Conservation (phyloP, 177 flowering plant genomes). For the Vitis hybrid region DNA sequence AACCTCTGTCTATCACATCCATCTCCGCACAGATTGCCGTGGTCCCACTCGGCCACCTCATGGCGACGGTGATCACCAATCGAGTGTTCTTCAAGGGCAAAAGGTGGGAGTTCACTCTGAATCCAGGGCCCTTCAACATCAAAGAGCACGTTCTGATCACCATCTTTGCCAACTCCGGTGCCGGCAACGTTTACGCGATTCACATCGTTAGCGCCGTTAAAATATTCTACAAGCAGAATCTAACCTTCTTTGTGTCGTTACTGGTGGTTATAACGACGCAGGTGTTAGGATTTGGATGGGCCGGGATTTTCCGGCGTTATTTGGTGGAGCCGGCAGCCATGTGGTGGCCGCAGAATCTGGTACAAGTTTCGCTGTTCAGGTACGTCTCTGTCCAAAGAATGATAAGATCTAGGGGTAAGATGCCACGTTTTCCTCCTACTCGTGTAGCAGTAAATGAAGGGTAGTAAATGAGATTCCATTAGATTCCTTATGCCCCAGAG, state of each 20-base stretch:
- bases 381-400: slow-evolving; percentile 8
- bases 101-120: slow-evolving; percentile 48
- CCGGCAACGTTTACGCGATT: slow-evolving; percentile 61
- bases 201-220: slow-evolving; percentile 63
- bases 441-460: no score
- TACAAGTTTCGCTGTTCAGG: slow-evolving; percentile 88
- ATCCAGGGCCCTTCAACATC: slow-evolving; percentile 50
- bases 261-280: slow-evolving; percentile 66
- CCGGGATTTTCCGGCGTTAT: slow-evolving; percentile 67
- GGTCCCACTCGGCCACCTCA: slow-evolving; percentile 59
- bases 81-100: slow-evolving; percentile 50
- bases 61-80: slow-evolving; percentile 46
- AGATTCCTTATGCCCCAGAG: no score
- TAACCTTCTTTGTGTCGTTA: slow-evolving; percentile 47
- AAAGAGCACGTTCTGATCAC: slow-evolving; percentile 55
- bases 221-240: slow-evolving; percentile 48
- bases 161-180: slow-evolving; percentile 70
- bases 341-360: slow-evolving; percentile 96
- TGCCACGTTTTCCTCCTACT: no score
- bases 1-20: slow-evolving; percentile 46
- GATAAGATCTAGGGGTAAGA: no score
- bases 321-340: slow-evolving; percentile 88
- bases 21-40: slow-evolving; percentile 69
- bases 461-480: no score
- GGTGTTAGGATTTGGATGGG: slow-evolving; percentile 83